A percentile compares a stretch with the other conserved stretches of the same genome.
Conservation (phyloP, 768 basidiomycete genomes). For the Leucocoprinus sp. region DNA sequence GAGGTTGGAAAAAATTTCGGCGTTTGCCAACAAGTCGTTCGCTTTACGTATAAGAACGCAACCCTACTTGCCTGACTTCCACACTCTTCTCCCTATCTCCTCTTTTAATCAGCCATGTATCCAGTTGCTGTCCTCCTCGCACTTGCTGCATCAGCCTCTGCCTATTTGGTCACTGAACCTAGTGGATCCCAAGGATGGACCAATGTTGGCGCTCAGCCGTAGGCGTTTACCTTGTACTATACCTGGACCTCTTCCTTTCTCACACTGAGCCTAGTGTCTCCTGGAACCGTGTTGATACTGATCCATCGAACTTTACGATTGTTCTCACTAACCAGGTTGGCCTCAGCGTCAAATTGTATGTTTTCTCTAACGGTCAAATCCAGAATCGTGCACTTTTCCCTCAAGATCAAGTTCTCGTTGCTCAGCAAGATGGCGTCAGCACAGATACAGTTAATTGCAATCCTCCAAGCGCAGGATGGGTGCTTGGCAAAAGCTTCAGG, state of each 20-base stretch:
- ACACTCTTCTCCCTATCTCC: slow-evolving; percentile 13
- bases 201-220: slow-evolving; percentile 42
- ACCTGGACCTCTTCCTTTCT: no score
- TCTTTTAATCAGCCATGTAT: slow-evolving; percentile 34
- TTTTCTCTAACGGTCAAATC: slow-evolving; percentile 6
- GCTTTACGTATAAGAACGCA: slow-evolving; percentile 17
- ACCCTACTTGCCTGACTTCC: slow-evolving; percentile 13
- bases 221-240: slow-evolving; percentile 14
- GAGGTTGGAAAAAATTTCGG: background rate
- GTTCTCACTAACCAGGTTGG: slow-evolving; percentile 59
- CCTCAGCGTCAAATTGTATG: background rate
- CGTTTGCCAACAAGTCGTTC: slow-evolving; percentile 1
- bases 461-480: slow-evolving; percentile 61
- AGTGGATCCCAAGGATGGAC: slow-evolving; percentile 44
- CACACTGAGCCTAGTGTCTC: slow-evolving; percentile 26
- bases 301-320: slow-evolving; percentile 58
- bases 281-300: slow-evolving; percentile 64
- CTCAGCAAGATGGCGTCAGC: slow-evolving; percentile 42
- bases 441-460: slow-evolving; percentile 30
- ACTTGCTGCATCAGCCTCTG: slow-evolving; percentile 46
- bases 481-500: slow-evolving; percentile 50
- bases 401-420: slow-evolving; percentile 42
- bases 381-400: slow-evolving; percentile 29
- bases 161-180: slow-evolving; percentile 56
- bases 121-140: slow-evolving; percentile 32